These are phyloP conservation scores for Xenosphaeropsis pyriputrescens DNA, from an alignment of 2,329 filamentous ascomycete genomes.

Conservation along the genomic window DNA sequence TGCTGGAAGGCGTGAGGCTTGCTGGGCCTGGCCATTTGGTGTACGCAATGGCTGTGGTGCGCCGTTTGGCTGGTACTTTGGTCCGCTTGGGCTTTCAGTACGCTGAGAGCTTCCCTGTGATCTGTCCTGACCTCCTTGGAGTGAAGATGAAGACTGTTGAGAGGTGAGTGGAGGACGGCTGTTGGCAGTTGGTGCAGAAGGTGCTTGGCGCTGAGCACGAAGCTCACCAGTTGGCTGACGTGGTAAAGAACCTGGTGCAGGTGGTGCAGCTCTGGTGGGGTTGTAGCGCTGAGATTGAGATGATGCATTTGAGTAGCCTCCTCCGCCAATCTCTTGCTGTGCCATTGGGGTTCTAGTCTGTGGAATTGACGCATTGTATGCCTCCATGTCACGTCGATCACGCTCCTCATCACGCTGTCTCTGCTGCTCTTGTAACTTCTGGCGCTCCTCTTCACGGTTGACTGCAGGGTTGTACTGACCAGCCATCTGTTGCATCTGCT, in stretches of 20 bases:
- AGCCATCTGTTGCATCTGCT: conserved; percentile 42
- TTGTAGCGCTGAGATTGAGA: conserved; percentile 50
- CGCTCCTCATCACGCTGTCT: conserved; percentile 45
- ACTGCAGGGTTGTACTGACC: conserved; percentile 37
- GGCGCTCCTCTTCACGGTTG: conserved; percentile 35
- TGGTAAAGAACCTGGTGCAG: conserved; percentile 46
- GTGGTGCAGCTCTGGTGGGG: conserved; percentile 71
- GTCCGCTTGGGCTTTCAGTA: conserved; percentile 12
- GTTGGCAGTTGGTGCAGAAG: conserved; percentile 46
- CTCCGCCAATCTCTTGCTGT: conserved; percentile 76
- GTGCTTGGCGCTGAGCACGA: conserved; percentile 67
- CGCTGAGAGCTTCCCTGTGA: conserved; percentile 17
- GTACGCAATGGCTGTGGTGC: conserved; percentile 12
- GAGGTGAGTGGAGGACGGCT: conserved; percentile 12
- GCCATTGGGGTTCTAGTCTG: conserved; percentile 68
- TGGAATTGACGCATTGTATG: conserved; percentile 79
- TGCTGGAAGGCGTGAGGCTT: conserved; percentile 37
- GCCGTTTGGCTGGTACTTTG: conserved; percentile 24
- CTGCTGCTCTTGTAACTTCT: conserved; percentile 46
- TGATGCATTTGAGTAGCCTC: conserved; percentile 26
- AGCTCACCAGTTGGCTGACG: conserved; percentile 34
- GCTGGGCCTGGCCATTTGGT: conserved; percentile 27
- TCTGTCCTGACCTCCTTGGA: too few species aligned
- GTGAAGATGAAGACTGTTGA: too few species aligned
- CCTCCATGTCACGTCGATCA: conserved; percentile 63